Conservation (phyloP, 2,329 filamentous ascomycete species). For the Thielaviopsis euricoi region DNA sequence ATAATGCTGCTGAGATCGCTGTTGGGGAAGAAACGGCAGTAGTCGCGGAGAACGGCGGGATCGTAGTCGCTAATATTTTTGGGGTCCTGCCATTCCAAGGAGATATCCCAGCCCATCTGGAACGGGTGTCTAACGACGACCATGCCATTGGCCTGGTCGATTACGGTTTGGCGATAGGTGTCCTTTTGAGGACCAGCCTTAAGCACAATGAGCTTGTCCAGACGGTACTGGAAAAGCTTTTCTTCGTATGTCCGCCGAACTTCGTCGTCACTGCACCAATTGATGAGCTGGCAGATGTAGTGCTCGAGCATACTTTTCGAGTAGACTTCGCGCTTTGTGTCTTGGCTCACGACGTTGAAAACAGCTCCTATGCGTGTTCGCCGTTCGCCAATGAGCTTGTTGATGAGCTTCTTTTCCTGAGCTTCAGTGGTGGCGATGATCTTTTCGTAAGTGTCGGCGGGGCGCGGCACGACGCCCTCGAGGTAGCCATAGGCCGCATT, state of each 20-base stretch:
- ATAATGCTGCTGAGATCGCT: slow-evolving; percentile 70
- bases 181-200: slow-evolving; percentile 48
- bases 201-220: slow-evolving; percentile 59
- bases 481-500: slow-evolving; percentile 68
- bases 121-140: slow-evolving; percentile 90
- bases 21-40: slow-evolving; percentile 68
- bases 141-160: slow-evolving; percentile 74
- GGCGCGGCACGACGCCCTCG: slow-evolving; percentile 68
- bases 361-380: slow-evolving; percentile 74
- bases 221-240: slow-evolving; percentile 66
- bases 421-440: slow-evolving; percentile 71
- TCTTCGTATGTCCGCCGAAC: slow-evolving; percentile 74
- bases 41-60: slow-evolving; percentile 59
- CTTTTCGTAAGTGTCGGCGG: slow-evolving; percentile 62
- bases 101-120: slow-evolving; percentile 77
- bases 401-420: slow-evolving; percentile 79
- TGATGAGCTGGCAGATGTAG: slow-evolving; percentile 67
- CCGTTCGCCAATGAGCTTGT: slow-evolving; percentile 75
- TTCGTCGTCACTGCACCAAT: slow-evolving; percentile 83
- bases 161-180: slow-evolving; percentile 53
- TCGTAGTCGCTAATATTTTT: slow-evolving; percentile 65
- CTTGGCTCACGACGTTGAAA: slow-evolving; percentile 64
- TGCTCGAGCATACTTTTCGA: slow-evolving; percentile 59
- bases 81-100: slow-evolving; percentile 75
- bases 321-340: slow-evolving; percentile 78